Base-by-base conservation (phyloP, 768 basidiomycete species). In the Trametes elegans region DNA sequence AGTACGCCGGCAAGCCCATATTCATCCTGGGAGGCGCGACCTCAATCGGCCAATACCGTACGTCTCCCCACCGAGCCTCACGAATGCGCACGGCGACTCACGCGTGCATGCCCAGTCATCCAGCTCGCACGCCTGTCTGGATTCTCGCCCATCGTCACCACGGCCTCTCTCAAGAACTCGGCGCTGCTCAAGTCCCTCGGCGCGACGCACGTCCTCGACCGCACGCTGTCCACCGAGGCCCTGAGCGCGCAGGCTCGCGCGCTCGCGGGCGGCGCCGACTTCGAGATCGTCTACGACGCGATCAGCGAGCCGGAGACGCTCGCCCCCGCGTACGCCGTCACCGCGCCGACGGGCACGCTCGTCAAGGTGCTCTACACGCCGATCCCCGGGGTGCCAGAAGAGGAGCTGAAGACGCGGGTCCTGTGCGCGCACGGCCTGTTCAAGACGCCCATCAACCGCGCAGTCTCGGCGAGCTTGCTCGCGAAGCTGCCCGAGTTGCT, bases 71-170 rank as follows among this genome's bases (percentile, higher is more conserved):
- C 10, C 29, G 27, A 28, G 42, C 29, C 31, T 43, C 27, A 43
- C 27, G 3, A 13, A 35, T n/a, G 34, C n/a, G 34, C n/a, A 35
- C 9, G 9, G 9, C 34, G n/a, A 11, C 40, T 41, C 21, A 41
- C 64, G 8, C 26, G 26, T n/a, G 18, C 28, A 28, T n/a, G 19
- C 13, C 27, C 57, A 66, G 64, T 53, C 10, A 64, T 70, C 28
- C 68, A 68, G 49, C 40, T 67, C 2, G 68, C 68, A 0, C 60
- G 55, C 23, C 45, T 70, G 8, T 67, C 68, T 7, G 68, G 68
- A 1, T 70, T 68, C 62, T 50, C 61, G n/a, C 67, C 67, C 28
- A 66, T 70, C 53, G 61, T 70, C 48, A 53, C 63, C 4, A 68
- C 66, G 11, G 64, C 66, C 3, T 70, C 68, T 10, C 51, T 53